Evolutionary conservation across 2,329 filamentous ascomycete species (phyloP).

Genomic region (Stagonosporopsis cucurbitacearum): DNA sequence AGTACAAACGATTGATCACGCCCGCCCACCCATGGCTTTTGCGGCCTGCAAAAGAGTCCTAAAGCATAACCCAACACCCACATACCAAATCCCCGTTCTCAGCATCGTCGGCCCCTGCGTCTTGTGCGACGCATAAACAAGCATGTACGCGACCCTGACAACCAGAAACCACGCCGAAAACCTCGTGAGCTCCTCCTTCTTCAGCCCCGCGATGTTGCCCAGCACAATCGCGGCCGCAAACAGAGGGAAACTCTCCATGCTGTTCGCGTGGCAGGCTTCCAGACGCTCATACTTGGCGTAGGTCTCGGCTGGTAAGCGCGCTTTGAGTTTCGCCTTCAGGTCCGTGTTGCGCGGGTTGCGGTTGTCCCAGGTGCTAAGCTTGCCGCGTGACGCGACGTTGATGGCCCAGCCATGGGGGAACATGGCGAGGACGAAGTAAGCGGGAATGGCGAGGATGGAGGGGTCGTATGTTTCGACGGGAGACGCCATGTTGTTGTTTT

Average conservation of each 20-base stretch:
- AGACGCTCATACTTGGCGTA: constrained; percentile 54
- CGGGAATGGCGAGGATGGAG: constrained; percentile 54
- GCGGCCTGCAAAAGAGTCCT: constrained; percentile 31
- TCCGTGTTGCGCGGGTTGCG: constrained; percentile 50
- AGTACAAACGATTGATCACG: not conserved
- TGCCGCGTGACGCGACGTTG: constrained; percentile 46
- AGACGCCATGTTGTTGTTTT: not conserved
- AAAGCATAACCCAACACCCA: constrained; percentile 31
- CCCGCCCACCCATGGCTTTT: constrained; percentile 24
- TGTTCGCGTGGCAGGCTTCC: constrained; percentile 55
- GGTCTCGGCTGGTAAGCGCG: constrained; percentile 44
- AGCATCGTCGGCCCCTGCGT: constrained; percentile 29
- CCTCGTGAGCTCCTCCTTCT: constrained; percentile 41
- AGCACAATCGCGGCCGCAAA: constrained; percentile 54
- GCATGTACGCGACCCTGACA: constrained; percentile 47
- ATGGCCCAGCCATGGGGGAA: constrained; percentile 51
- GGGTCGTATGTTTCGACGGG: constrained; percentile 42
- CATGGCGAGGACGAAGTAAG: constrained; percentile 52
- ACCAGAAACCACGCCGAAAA: constrained; percentile 49
- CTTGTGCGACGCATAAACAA: constrained; percentile 45
- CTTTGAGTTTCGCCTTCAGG: constrained; percentile 45
- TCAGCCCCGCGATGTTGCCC: constrained; percentile 50
- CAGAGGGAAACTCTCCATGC: constrained; percentile 55
- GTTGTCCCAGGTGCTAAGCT: constrained; percentile 51
- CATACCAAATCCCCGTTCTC: constrained; percentile 31